Base-by-base conservation (phyloP, 2,329 filamentous ascomycete genomes). In the Claviceps cyperi region DNA sequence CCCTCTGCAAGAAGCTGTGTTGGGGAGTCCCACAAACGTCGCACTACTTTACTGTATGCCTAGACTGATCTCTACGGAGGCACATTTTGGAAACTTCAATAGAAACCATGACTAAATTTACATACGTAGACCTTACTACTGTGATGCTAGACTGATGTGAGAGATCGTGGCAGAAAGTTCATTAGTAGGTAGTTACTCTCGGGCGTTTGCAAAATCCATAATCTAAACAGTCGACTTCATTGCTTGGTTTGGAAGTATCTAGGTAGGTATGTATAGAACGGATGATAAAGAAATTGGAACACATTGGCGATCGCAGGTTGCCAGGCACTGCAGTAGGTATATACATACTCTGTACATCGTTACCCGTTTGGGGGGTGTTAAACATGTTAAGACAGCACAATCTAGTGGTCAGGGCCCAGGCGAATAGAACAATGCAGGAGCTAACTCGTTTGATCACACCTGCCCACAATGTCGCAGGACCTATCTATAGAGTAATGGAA, bases 111-210 rank as follows among this genome's bases (percentile, higher is more conserved):
- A 41, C 14, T 17, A 28, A 3, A 14, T 4, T 2, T 11, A 32
- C 15, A 56, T 69, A 32, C 15, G 55, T 69, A 57, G 59, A 80
- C 77, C 77, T 71, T 86, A 80, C 59, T 80, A 50, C 81, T 82
- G 57, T 86, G 81, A 58, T 87, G 83, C 54, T 83, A 81, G 21
- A 87, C 70, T 5, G 77, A 74, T 0, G 80, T 80, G 2, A 73
- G 66, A 28, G 78, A 78, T 48, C 76, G 73, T 6, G 83, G 79
- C 55, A 78, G 77, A 2, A 81, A 77, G 39, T 80, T 75, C 64
- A 84, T 72, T 9, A 84, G 77, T 78, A 55, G 53, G 53, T 52
- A 51, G 57, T 65, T 56, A 60, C 53, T 5, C 7, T 17, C 19
- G 24, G n/a, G 4, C 35, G 28, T 24, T 24, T 24, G 24, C 24